Evolutionary conservation across 75 land plant genomes (phyloP).

Genomic region (Pinus taeda): DNA sequence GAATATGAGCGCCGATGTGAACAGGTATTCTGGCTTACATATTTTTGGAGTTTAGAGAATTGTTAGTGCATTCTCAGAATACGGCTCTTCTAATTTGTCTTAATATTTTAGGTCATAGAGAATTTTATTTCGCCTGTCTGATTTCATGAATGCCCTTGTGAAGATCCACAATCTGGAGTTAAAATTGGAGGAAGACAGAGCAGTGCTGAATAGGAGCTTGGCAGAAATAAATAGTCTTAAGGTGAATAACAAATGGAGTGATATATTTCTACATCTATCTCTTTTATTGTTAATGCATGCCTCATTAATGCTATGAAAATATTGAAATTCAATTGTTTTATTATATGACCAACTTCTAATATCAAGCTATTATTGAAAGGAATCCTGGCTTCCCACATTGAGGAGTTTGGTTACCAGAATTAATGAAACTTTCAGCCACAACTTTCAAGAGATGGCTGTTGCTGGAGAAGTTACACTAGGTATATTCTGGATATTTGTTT

Average conservation of each 20-base stretch:
- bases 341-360: not conserved
- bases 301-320: not conserved
- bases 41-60: not conserved
- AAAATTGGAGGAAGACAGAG: conserved; percentile 51
- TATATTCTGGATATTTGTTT: conserved; percentile 18
- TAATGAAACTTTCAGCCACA: conserved; percentile 84
- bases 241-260: conserved; percentile 21
- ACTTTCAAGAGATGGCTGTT: conserved; percentile 96
- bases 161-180: conserved; percentile 37
- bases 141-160: not conserved
- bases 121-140: not conserved
- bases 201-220: conserved; percentile 20
- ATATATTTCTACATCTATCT: not conserved
- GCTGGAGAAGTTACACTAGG: conserved; percentile 97
- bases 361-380: conserved; percentile 37
- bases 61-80: not conserved
- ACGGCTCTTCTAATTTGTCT: not conserved
- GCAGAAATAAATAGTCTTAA: conserved; percentile 40
- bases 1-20: conserved; percentile 80
- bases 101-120: too few relatives aligned
- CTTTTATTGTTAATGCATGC: not conserved
- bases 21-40: conserved; percentile 28
- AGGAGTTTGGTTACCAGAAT: conserved; percentile 74
- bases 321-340: not conserved
- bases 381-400: conserved; percentile 82